Conservation (phyloP, 1,284 basidiomycete species). For the Phlebopus sp. region DNA sequence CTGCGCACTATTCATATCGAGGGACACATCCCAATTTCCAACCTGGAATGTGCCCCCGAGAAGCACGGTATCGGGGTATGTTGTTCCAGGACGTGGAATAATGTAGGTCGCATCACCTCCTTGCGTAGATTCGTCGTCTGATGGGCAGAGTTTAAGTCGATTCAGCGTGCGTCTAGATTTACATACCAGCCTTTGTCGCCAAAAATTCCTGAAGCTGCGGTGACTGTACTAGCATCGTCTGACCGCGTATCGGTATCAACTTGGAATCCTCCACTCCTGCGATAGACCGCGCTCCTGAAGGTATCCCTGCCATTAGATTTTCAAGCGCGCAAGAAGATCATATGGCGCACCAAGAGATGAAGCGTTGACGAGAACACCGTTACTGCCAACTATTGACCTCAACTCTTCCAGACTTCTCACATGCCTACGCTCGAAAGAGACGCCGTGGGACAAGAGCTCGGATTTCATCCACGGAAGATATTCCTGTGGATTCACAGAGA, state of each 20-base stretch:
- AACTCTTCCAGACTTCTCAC: conserved; percentile 42
- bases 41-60: conserved; percentile 56
- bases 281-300: conserved; percentile 51
- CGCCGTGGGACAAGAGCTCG: conserved; percentile 34
- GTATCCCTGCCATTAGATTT: neutral
- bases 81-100: conserved; percentile 47
- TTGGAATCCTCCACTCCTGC: conserved; percentile 58
- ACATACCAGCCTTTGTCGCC: conserved; percentile 16
- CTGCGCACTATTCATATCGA: conserved; percentile 41
- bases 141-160: neutral
- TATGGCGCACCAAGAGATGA: conserved; percentile 41
- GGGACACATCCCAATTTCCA: conserved; percentile 47
- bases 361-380: conserved; percentile 46
- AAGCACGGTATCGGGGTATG: conserved; percentile 39
- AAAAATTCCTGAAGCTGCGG: conserved; percentile 44
- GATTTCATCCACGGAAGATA: conserved; percentile 50
- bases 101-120: conserved; percentile 42
- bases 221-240: conserved; percentile 61
- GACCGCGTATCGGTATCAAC: conserved; percentile 69
- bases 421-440: conserved; percentile 30
- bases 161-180: neutral
- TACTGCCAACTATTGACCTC: conserved; percentile 34
- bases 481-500: conserved; percentile 45
- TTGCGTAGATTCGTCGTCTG: conserved; percentile 16
- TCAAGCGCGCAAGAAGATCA: neutral